Conservation (phyloP, 2,329 filamentous ascomycete species). For the Paracoccidioides brasiliensis region DNA sequence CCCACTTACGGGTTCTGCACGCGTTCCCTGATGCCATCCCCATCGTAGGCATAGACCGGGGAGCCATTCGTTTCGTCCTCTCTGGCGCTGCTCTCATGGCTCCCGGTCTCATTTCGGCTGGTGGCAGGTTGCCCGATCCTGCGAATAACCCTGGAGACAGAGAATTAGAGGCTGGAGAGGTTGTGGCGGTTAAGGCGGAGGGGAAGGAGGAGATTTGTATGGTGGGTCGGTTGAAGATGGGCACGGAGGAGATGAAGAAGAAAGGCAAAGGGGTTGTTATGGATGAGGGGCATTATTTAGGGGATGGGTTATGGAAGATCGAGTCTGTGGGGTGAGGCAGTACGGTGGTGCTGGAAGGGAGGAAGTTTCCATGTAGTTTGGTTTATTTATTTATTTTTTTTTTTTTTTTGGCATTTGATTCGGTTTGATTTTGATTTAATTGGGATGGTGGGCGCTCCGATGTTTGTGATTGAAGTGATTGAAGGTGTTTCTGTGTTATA, state of each 20-base stretch:
- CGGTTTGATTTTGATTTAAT: not conserved
- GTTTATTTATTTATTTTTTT: conserved; percentile 26
- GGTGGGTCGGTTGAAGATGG: conserved; percentile 68
- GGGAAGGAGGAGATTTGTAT: conserved; percentile 87
- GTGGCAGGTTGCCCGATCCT: conserved; percentile 60
- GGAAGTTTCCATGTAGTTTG: conserved; percentile 34
- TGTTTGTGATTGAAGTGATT: not conserved
- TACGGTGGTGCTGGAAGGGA: too few species aligned
- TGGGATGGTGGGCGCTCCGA: not conserved
- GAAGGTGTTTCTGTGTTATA: not conserved
- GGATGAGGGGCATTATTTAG: conserved; percentile 84
- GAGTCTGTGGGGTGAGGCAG: conserved; percentile 25
- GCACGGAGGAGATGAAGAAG: conserved; percentile 82
- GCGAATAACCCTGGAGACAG: conserved; percentile 25
- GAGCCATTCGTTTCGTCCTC: conserved; percentile 92
- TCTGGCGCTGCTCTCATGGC: conserved; percentile 93
- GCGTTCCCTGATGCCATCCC: conserved; percentile 75
- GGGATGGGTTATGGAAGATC: conserved; percentile 84
- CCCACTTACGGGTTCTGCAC: conserved; percentile 82
- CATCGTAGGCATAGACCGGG: conserved; percentile 78
- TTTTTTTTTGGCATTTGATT: conserved; percentile 2
- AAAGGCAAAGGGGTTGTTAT: conserved; percentile 91
- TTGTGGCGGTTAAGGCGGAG: conserved; percentile 82
- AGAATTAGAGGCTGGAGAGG: conserved; percentile 65
- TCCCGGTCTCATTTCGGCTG: conserved; percentile 72